phyloP scores from a whole-genome alignment of 768 basidiomycete genomes.

The Phanerodontia chrysosporium region DNA sequence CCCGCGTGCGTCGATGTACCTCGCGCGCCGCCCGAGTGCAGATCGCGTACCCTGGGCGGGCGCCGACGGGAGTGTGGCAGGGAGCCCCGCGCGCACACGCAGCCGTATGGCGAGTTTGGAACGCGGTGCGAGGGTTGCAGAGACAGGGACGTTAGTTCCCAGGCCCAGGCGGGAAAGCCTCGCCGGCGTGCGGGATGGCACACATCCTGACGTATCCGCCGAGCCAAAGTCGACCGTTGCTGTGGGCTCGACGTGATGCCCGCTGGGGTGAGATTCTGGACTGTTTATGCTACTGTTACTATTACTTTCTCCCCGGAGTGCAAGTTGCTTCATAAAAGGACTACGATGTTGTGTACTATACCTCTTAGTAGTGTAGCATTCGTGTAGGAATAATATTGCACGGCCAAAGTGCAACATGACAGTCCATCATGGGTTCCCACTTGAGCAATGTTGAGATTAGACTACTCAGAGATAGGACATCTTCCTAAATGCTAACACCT shows the following conservation, averaged over 20 bases:
- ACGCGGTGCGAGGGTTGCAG: constrained; percentile 17
- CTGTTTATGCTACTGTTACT: too few species aligned
- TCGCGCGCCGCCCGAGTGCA: constrained; percentile 5
- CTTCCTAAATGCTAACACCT: too few species aligned
- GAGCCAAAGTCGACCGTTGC: neutral
- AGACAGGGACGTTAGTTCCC: constrained; percentile 15
- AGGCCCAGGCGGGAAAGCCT: constrained; percentile 8
- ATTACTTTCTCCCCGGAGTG: too few species aligned
- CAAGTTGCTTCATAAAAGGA: neutral
- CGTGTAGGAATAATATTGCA: neutral
- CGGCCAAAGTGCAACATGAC: too few species aligned
- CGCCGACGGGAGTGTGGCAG: constrained; percentile 1
- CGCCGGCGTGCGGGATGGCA: neutral
- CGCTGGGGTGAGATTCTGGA: neutral
- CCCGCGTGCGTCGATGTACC: constrained; percentile 11
- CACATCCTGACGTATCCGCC: neutral
- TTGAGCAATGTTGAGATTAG: too few species aligned
- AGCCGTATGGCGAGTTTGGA: constrained; percentile 15
- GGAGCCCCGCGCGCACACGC: constrained; percentile 12
- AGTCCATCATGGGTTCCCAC: too few species aligned
- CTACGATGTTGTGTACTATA: neutral
- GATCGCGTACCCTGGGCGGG: constrained; percentile 7
- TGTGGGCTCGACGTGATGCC: neutral
- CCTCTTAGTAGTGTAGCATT: neutral
- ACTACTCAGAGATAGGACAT: too few species aligned